A percentile compares a stretch with the other conserved stretches of the same genome.
Evolutionary conservation across 164 flowering plant genomes (phyloP).

Genomic region (Magnolia sinica): DNA sequence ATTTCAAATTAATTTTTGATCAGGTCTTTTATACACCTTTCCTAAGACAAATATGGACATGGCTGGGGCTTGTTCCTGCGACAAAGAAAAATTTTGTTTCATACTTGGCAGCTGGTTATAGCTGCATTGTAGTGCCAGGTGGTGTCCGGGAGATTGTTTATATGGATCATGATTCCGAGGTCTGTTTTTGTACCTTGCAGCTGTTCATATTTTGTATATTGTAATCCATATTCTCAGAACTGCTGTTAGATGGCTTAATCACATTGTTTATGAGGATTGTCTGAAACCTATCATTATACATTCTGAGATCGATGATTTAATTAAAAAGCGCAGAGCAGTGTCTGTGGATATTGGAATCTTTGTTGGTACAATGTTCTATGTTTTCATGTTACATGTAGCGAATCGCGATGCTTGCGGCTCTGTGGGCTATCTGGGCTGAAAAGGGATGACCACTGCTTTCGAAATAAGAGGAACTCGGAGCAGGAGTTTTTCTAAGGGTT

Average conservation of each 20-base stretch:
- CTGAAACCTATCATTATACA: not conserved
- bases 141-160: constrained; percentile 77
- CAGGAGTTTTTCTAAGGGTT: too few relatives aligned
- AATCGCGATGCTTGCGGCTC: too few relatives aligned
- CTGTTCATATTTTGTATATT: not conserved
- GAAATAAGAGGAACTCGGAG: too few relatives aligned
- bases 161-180: constrained; percentile 82
- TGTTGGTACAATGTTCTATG: too few relatives aligned
- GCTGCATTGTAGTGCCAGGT: constrained; percentile 90
- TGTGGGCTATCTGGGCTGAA: too few relatives aligned
- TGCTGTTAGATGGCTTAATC: not conserved
- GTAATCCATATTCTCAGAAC: not conserved
- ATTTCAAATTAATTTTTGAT: not conserved
- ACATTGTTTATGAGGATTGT: not conserved
- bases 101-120: constrained; percentile 73
- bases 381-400: too few relatives aligned
- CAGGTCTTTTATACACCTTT: constrained; percentile 90
- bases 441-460: too few relatives aligned
- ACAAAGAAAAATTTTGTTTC: constrained; percentile 66
- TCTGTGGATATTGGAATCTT: too few relatives aligned
- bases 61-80: constrained; percentile 79
- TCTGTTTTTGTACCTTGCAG: constrained; percentile 13
- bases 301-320: not conserved
- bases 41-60: constrained; percentile 90
- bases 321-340: too few relatives aligned